These are phyloP conservation scores for Schwanniomyces etchellsii DNA, from an alignment of 1,139 yeast species.

Conservation along the genomic window DNA sequence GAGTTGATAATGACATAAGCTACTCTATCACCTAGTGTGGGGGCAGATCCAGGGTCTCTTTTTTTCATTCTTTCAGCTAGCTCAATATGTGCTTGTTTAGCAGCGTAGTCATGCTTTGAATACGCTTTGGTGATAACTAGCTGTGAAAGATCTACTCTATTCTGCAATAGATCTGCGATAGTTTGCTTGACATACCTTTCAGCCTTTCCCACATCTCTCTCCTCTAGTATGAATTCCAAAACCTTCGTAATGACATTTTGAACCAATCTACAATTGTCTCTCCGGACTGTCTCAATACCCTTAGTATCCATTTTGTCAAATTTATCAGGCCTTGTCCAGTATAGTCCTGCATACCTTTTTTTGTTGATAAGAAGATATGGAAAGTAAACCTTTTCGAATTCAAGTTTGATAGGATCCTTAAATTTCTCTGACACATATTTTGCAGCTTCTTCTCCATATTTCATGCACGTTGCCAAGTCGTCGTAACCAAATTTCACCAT, in stretches of 20 bases:
- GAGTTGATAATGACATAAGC: slow-evolving; percentile 93
- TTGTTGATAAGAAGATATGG: slow-evolving; percentile 93
- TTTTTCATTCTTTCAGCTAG: slow-evolving; percentile 93
- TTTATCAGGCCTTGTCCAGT: slow-evolving; percentile 88
- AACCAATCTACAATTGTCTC: slow-evolving; percentile 94
- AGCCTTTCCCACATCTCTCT: slow-evolving; percentile 85
- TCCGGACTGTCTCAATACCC: slow-evolving; percentile 96
- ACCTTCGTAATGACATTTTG: slow-evolving; percentile 93
- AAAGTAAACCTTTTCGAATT: slow-evolving; percentile 93
- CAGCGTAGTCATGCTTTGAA: slow-evolving; percentile 85
- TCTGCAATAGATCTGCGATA: slow-evolving; percentile 86
- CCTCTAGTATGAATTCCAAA: slow-evolving; percentile 77
- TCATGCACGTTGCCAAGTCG: slow-evolving; percentile 85
- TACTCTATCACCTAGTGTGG: slow-evolving; percentile 95
- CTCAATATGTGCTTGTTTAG: slow-evolving; percentile 96
- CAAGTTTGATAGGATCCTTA: slow-evolving; percentile 83
- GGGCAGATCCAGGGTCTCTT: slow-evolving; percentile 97
- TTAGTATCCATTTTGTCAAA: slow-evolving; percentile 97
- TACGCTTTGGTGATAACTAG: slow-evolving; percentile 91
- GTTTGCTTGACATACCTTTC: slow-evolving; percentile 79
- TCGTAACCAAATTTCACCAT: slow-evolving; percentile 94
- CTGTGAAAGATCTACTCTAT: slow-evolving; percentile 87
- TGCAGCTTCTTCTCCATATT: slow-evolving; percentile 92
- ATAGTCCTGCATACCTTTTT: slow-evolving; percentile 94
- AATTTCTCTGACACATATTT: slow-evolving; percentile 75